Percentiles rank a stretch among this genome's conserved stretches.
Conservation (phyloP, 495 filamentous ascomycete genomes). For the Achaetomiella virescens region DNA sequence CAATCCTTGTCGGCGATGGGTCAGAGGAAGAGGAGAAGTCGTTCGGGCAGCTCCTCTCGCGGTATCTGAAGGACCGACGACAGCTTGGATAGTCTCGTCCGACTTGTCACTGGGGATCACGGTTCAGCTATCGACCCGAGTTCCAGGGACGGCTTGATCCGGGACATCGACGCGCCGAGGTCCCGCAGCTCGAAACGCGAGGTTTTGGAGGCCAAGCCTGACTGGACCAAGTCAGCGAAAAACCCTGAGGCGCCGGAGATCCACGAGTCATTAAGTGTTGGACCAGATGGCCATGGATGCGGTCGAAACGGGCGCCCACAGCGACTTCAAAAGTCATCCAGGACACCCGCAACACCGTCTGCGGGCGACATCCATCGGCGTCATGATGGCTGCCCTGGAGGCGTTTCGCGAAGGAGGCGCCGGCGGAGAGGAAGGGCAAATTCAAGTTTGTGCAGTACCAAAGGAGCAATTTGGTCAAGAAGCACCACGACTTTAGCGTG, state of each 20-base stretch:
- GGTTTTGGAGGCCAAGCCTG: constrained; percentile 38
- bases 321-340: constrained; percentile 59
- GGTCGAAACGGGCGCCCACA: constrained; percentile 66
- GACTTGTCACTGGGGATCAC: constrained; percentile 95
- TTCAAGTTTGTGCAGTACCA: constrained; percentile 91
- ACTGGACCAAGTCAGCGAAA: constrained; percentile 27
- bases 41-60: constrained; percentile 66
- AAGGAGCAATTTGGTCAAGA: constrained; percentile 71
- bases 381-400: constrained; percentile 86
- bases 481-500: constrained; percentile 75
- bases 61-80: constrained; percentile 70
- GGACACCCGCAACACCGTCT: constrained; percentile 84
- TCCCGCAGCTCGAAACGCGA: constrained; percentile 54
- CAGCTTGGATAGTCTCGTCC: constrained; percentile 80
- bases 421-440: constrained; percentile 43
- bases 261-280: constrained; percentile 75
- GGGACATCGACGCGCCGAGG: constrained; percentile 34
- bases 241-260: constrained; percentile 49
- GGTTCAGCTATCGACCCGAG: constrained; percentile 66
- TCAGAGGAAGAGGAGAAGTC: constrained; percentile 56
- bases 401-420: constrained; percentile 35
- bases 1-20: constrained; percentile 84
- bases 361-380: constrained; percentile 90
- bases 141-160: constrained; percentile 18
- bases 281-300: constrained; percentile 80